These are phyloP conservation scores for Acacia concinna DNA, from an alignment of 331 rosid species.

Conservation along the genomic window DNA sequence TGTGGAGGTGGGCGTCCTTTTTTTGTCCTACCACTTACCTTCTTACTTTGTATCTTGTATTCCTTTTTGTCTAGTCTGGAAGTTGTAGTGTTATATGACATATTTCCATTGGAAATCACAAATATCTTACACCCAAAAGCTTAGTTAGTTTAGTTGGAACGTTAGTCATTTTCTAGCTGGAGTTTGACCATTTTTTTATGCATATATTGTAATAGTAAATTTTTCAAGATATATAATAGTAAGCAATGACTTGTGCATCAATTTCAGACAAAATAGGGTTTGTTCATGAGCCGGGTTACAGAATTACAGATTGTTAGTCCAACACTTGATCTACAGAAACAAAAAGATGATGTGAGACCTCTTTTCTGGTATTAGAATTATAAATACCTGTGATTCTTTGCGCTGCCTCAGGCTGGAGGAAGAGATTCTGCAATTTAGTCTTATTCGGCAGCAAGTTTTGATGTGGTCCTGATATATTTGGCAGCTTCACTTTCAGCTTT, in stretches of 20 bases:
- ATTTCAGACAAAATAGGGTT: not conserved
- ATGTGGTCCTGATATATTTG: not conserved
- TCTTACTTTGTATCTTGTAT: not conserved
- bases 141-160: not conserved
- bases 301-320: not conserved
- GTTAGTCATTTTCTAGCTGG: not conserved
- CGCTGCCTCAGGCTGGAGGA: not conserved
- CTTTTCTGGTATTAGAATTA: not conserved
- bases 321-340: not conserved
- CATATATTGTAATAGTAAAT: not conserved
- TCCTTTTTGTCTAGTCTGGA: not conserved
- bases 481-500: not conserved
- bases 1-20: conserved; percentile 1
- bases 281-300: not conserved
- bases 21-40: not conserved
- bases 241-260: not conserved
- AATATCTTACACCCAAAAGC: not conserved
- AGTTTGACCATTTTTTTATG: not conserved
- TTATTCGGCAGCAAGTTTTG: not conserved
- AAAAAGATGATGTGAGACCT: not conserved
- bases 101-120: not conserved
- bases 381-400: not conserved
- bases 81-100: not conserved
- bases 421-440: not conserved
- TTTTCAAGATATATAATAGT: not conserved